A percentile compares a stretch with the other conserved stretches of the same genome.
These are phyloP conservation scores for Neurospora sp. DNA, from an alignment of 495 filamentous ascomycete species.

Conservation along the genomic window DNA sequence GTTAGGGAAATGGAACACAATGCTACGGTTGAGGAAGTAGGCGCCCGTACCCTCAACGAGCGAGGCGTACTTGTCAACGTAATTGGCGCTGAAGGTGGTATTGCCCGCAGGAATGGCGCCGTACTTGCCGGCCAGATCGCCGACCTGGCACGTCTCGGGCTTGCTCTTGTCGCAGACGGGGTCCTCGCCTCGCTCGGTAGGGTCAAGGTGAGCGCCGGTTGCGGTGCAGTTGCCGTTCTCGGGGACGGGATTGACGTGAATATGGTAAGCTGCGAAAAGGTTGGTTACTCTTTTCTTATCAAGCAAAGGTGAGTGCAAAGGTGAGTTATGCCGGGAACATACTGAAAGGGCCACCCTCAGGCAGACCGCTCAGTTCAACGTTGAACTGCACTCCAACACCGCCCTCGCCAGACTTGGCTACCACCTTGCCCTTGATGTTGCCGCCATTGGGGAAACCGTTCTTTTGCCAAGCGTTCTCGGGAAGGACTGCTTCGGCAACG, in stretches of 20 bases:
- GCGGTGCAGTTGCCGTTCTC: slow-evolving; percentile 68
- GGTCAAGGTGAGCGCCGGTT: slow-evolving; percentile 52
- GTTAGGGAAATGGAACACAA: slow-evolving; percentile 68
- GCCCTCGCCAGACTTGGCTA: slow-evolving; percentile 40
- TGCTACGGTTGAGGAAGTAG: slow-evolving; percentile 70
- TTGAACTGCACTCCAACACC: slow-evolving; percentile 56
- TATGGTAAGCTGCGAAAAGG: slow-evolving; percentile 57
- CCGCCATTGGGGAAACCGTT: slow-evolving; percentile 39
- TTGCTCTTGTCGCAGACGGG: slow-evolving; percentile 51
- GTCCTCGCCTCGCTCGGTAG: slow-evolving; percentile 48
- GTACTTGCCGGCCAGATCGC: slow-evolving; percentile 78
- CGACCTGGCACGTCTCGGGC: slow-evolving; percentile 68
- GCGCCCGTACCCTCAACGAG: slow-evolving; percentile 43
- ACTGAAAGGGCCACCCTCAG: slow-evolving; percentile 63
- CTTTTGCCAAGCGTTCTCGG: slow-evolving; percentile 38
- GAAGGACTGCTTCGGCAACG: slow-evolving; percentile 50
- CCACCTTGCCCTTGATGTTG: slow-evolving; percentile 51
- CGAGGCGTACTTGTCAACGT: slow-evolving; percentile 60
- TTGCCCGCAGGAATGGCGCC: slow-evolving; percentile 45
- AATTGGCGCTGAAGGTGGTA: slow-evolving; percentile 36
- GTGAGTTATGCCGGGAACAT: slow-evolving; percentile 23
- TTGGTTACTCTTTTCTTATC: background rate
- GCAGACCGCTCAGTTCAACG: slow-evolving; percentile 56
- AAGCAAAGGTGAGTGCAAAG: background rate
- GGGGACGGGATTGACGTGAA: slow-evolving; percentile 67